These are phyloP conservation scores for Citrus hindsii DNA, from an alignment of 345 rosid genomes.

Conservation along the genomic window DNA sequence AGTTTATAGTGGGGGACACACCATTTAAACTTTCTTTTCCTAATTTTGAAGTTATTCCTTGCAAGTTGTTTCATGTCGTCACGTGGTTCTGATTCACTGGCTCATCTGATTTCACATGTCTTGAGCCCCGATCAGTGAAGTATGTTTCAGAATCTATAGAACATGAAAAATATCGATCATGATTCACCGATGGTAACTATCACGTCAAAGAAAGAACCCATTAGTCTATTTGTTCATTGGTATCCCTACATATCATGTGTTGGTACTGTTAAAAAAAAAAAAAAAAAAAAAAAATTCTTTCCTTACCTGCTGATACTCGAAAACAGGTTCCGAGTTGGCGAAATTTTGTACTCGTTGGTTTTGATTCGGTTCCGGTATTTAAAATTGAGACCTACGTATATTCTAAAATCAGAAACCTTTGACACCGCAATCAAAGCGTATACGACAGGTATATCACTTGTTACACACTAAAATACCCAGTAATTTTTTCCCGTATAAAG, in stretches of 20 bases:
- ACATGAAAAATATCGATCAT: background rate
- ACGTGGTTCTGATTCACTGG: no score
- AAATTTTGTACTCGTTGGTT: no score
- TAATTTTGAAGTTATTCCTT: background rate
- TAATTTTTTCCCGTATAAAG: background rate
- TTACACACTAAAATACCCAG: background rate
- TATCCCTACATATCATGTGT: background rate
- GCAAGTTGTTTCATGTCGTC: background rate
- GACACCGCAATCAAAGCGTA: background rate
- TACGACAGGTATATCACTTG: background rate
- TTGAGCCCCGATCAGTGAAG: no score
- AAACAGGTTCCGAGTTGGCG: no score
- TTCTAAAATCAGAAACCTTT: no score
- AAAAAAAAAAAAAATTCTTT: no score
- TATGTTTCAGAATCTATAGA: background rate
- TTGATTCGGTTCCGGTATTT: no score
- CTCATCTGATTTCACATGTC: no score
- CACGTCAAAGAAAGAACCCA: background rate
- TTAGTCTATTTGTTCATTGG: background rate
- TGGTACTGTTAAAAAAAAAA: background rate
- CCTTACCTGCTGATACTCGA: no score
- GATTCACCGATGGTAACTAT: background rate
- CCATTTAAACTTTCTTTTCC: no score
- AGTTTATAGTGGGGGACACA: background rate
- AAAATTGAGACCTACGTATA: no score